phyloP scores from a whole-genome alignment of 106 monocot genomes.

The Phalaenopsis equestris region DNA sequence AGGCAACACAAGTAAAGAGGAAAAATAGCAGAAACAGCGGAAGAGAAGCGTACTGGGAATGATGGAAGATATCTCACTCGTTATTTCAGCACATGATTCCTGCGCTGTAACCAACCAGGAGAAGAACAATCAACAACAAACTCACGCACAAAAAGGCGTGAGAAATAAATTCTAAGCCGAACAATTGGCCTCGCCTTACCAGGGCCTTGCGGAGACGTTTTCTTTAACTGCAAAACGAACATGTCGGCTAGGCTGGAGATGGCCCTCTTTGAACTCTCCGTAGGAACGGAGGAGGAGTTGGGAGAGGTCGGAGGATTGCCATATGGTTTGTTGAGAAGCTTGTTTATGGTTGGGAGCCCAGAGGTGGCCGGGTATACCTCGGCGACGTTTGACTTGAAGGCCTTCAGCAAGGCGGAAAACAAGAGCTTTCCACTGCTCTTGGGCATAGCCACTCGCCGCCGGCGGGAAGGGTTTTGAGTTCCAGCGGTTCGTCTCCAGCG shows the following conservation, averaged over 20 bases:
- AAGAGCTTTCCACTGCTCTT: not conserved
- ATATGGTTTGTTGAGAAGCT: not conserved
- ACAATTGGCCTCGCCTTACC: not conserved
- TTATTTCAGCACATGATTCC: constrained; percentile 2
- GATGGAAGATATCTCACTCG: constrained; percentile 5
- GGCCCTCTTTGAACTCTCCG: not conserved
- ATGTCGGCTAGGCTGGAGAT: not conserved
- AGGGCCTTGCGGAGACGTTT: not conserved
- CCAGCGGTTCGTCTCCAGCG: not conserved
- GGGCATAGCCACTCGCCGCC: not conserved
- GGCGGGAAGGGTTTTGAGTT: not conserved
- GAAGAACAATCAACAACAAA: not conserved
- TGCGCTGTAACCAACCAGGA: constrained; percentile 1
- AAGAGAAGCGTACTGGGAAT: not conserved
- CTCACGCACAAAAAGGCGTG: not conserved
- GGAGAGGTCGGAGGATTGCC: not conserved
- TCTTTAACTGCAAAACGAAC: constrained; percentile 9
- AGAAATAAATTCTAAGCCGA: not conserved
- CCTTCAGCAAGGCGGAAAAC: not conserved
- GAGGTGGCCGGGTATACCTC: not conserved
- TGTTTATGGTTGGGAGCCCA: not conserved
- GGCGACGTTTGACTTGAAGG: not conserved
- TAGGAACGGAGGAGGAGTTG: not conserved
- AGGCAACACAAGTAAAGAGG: not conserved
- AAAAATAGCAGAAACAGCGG: not conserved